phyloP scores from a whole-genome alignment of 805 yeast genomes.

The Candida argentea region DNA sequence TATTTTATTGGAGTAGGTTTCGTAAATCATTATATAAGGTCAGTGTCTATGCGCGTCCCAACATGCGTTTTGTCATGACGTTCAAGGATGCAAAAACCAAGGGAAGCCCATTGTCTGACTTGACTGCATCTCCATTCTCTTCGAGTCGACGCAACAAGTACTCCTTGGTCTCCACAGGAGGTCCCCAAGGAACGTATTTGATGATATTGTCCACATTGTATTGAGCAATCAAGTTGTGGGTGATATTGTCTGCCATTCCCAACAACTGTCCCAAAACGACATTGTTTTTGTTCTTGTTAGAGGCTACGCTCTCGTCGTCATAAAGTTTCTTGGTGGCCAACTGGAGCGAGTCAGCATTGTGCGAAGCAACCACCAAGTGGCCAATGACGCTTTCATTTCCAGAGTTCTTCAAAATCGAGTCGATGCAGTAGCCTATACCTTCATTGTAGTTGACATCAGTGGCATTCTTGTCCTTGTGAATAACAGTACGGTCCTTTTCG shows the following conservation, averaged over 20 bases:
- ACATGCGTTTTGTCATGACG: slow-evolving; percentile 17
- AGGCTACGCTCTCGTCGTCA: slow-evolving; percentile 5
- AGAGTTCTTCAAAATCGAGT: slow-evolving; percentile 39
- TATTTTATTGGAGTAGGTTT: too few relatives aligned
- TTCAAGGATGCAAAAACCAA: slow-evolving; percentile 44
- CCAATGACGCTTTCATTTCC: slow-evolving; percentile 45
- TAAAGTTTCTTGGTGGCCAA: slow-evolving; percentile 52
- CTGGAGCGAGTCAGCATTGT: slow-evolving; percentile 70
- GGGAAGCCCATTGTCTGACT: slow-evolving; percentile 74
- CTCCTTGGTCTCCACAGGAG: slow-evolving; percentile 87
- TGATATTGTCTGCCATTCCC: slow-evolving; percentile 92
- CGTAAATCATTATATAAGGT: slow-evolving; percentile 2
- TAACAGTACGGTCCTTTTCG: slow-evolving; percentile 58
- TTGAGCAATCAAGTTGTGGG: slow-evolving; percentile 58
- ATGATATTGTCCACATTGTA: slow-evolving; percentile 66
- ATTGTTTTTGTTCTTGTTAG: slow-evolving; percentile 33
- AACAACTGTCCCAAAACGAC: slow-evolving; percentile 82
- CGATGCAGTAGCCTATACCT: slow-evolving; percentile 55
- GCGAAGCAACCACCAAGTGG: slow-evolving; percentile 85
- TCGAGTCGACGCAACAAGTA: slow-evolving; percentile 82
- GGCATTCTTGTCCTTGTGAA: slow-evolving; percentile 64
- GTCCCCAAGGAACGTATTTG: slow-evolving; percentile 98
- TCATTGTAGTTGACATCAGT: slow-evolving; percentile 73
- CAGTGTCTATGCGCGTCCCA: slow-evolving; percentile 5
- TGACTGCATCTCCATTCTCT: slow-evolving; percentile 93